A percentile compares a stretch with the other conserved stretches of the same genome.
Evolutionary conservation across 139 green algal species (phyloP).

Genomic region (Coelastrella sp.): DNA sequence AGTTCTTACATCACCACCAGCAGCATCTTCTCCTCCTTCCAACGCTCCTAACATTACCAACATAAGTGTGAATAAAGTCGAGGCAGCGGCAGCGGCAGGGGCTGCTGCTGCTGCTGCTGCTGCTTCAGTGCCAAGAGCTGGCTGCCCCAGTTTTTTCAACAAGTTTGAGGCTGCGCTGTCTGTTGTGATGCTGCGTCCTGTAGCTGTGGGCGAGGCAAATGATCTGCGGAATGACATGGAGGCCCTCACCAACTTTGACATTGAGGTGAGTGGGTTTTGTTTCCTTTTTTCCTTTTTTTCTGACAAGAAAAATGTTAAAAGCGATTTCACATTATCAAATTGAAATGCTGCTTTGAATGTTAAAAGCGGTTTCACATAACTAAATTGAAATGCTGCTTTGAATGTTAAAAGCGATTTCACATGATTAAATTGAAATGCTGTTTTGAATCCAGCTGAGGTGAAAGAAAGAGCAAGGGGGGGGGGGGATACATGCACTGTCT

Average conservation of each 20-base stretch:
- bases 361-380: no score
- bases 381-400: no score
- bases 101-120: background rate
- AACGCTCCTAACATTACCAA: no score
- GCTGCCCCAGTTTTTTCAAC: background rate
- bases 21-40: background rate
- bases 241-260: constrained; percentile 23
- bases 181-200: background rate
- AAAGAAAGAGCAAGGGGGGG: no score
- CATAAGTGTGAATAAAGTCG: background rate
- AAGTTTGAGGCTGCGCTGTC: background rate
- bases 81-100: constrained; percentile 1
- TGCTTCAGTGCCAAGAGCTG: background rate
- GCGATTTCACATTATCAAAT: no score
- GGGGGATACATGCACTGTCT: no score
- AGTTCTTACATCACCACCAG: background rate
- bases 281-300: no score
- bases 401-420: no score
- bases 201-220: background rate
- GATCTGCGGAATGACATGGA: background rate
- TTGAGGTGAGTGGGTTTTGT: background rate
- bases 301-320: background rate
- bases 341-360: no score
- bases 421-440: no score
- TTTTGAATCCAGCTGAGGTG: no score